phyloP scores from a whole-genome alignment of 306 rosid species.

The Sphenostylis stenocarpa region DNA sequence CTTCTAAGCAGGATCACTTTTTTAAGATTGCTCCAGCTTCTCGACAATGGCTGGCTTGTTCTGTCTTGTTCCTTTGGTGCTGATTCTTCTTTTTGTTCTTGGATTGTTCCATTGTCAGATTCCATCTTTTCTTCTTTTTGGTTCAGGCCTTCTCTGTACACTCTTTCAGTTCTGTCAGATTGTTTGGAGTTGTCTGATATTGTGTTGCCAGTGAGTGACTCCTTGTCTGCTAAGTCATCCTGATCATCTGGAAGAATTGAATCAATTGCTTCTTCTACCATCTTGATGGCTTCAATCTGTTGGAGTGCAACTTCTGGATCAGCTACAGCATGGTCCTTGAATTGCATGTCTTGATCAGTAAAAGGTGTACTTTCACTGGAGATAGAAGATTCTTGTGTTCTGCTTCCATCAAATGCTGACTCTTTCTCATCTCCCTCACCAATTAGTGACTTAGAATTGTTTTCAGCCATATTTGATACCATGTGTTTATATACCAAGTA shows the following conservation, averaged over 20 bases:
- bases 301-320: slow-evolving; percentile 50
- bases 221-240: slow-evolving; percentile 43
- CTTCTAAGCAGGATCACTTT: slow-evolving; percentile 74
- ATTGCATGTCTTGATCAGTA: slow-evolving; percentile 24
- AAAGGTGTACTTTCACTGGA: slow-evolving; percentile 26
- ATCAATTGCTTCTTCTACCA: slow-evolving; percentile 92
- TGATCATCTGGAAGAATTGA: slow-evolving; percentile 67
- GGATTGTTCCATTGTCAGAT: slow-evolving; percentile 20
- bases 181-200: slow-evolving; percentile 29
- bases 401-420: slow-evolving; percentile 14
- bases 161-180: slow-evolving; percentile 23
- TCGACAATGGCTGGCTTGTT: slow-evolving; percentile 42
- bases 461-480: slow-evolving; percentile 57
- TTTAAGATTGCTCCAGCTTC: slow-evolving; percentile 86
- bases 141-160: slow-evolving; percentile 10
- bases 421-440: slow-evolving; percentile 38
- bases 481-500: slow-evolving; percentile 77
- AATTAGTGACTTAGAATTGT: slow-evolving; percentile 38
- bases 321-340: slow-evolving; percentile 31
- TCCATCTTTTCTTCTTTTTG: slow-evolving; percentile 30
- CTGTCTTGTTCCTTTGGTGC: slow-evolving; percentile 40
- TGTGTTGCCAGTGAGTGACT: slow-evolving; percentile 26
- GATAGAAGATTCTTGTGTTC: slow-evolving; percentile 17
- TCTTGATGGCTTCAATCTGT: slow-evolving; percentile 75
- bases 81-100: slow-evolving; percentile 34